Evolutionary conservation across 768 basidiomycete species (phyloP), one percentile per base, ranked within the genome.

Genomic region (Leccinellum luteum): DNA sequence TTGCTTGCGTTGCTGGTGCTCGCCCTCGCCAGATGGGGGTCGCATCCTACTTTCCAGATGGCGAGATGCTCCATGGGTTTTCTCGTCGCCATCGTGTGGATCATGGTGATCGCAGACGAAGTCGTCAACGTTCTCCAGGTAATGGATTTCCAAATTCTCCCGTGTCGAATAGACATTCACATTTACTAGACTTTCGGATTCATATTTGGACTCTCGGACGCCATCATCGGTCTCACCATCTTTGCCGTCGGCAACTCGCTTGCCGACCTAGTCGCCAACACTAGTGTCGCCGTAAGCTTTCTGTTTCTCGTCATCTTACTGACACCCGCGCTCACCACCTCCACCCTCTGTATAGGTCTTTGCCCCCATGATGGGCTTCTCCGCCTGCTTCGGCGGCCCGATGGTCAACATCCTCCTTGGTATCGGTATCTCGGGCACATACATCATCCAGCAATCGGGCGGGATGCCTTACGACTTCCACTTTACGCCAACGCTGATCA

Each of bases 91-190:
- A 84, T 98, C 59, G 86, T 98, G 8, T 99, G 97, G 96, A 98
- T 99, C 64, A 95, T 98, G 85, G 94, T 90, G 6, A 94, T 98
- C 49, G 94, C 95, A 1, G 94, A 97, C 69, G 95, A 98, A 70
- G 94, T 96, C 2, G 94, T 98, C 30, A 82, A 89, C 49, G 87
- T 98, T 12, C 80, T 98, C 10, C 86, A 89, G 77, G 95, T 95
- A 56, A 81, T 63, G 4, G 1, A 45, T 38, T 38, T 23, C 3
- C 17, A 28, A 21, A 0, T 13, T 17, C 5, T 9, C 6, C 12
- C 23, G 0, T 41, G 7, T 60, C 19, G 31, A 31, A 25, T 21
- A 8, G 2, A 2, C 25, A n/a, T 62, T 67, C 17, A 59, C 44
- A 1, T 3, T 52, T 47, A 65, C 13, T 62, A 98, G 94, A 89